Base-by-base conservation (phyloP, 768 basidiomycete genomes). In the Phylloporus arenicola region DNA sequence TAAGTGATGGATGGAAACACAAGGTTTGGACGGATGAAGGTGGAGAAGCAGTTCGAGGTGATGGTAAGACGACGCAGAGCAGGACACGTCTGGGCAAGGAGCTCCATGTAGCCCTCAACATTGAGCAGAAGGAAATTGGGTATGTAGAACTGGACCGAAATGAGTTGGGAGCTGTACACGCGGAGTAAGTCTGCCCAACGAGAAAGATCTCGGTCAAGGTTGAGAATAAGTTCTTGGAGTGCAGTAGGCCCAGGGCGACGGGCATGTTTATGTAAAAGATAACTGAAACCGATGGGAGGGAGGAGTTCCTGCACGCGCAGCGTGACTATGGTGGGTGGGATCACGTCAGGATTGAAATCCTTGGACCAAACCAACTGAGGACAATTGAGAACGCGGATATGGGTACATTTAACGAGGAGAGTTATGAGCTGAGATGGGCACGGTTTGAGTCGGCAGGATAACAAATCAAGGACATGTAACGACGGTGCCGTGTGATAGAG, bases 401-500 rank as follows among this genome's bases (percentile, higher is more conserved):
- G 53, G 7, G 51, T 50, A 27, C 55, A 55, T 31, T 43, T 40
- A 11, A 37, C 20, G 6, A 65, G 37, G 19, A 65, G 29, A 12
- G 43, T 31, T 2, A 14, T 7, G 1, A 56, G 27, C 3, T 22
- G 37, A 16, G 2, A 10, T 0, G 14, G 0, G 7, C 30, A 34
- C 0, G 53, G 57, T 3, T 31, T n/a, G 7, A 41, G 35, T 24
- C 14, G 9, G 14, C 17, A 14, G 2, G 40, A 35, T 2, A 53
- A 48, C 56, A 56, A 61, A 30, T 66, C 57, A 6, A 65, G 45
- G 35, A 62, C 58, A 12, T 53, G 50, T 37, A 66, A 34, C 22
- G 58, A 62, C 1, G 49, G 20, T 4, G 60, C 58, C 12, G 53
- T 52, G 25, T 2, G 8, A 16, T 35, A 42, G 27, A 65, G 57